Percentiles rank a stretch among this genome's conserved stretches.
These are phyloP conservation scores for Sutorius eximius DNA, from an alignment of 1,284 basidiomycete species.

Conservation along the genomic window DNA sequence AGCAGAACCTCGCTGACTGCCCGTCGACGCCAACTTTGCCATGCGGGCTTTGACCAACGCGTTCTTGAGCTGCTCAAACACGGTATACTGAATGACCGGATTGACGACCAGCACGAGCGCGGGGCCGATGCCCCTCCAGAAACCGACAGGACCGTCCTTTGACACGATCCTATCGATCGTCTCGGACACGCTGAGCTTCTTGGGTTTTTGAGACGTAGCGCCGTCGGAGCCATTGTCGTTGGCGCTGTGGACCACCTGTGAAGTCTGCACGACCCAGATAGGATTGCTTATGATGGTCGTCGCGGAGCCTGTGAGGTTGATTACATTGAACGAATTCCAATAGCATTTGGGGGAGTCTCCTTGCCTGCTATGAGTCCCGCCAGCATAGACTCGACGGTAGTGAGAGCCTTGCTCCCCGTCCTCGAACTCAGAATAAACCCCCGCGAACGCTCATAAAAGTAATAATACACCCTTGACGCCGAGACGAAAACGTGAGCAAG, in stretches of 20 bases:
- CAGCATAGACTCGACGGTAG: slow-evolving; percentile 86
- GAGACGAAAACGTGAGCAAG: not conserved
- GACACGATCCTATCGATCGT: slow-evolving; percentile 74
- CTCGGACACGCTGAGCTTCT: slow-evolving; percentile 67
- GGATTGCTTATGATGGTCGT: slow-evolving; percentile 93
- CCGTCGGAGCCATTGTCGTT: slow-evolving; percentile 35
- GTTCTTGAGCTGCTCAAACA: slow-evolving; percentile 89
- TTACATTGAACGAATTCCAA: not conserved
- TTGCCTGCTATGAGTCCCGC: slow-evolving; percentile 85
- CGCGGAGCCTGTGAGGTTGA: slow-evolving; percentile 63
- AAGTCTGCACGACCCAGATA: slow-evolving; percentile 94
- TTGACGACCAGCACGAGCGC: slow-evolving; percentile 93
- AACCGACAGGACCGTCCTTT: slow-evolving; percentile 77
- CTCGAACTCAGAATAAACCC: slow-evolving; percentile 58
- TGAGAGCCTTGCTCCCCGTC: slow-evolving; percentile 65
- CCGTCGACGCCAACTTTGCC: slow-evolving; percentile 50
- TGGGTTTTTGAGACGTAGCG: slow-evolving; percentile 26
- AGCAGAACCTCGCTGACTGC: slow-evolving; percentile 40
- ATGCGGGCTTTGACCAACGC: slow-evolving; percentile 61
- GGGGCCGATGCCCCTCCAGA: slow-evolving; percentile 96
- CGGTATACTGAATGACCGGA: slow-evolving; percentile 89
- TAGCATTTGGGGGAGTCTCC: not conserved
- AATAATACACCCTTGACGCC: slow-evolving; percentile 74
- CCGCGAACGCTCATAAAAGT: slow-evolving; percentile 76
- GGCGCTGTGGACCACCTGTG: slow-evolving; percentile 76